Percentiles rank a stretch among this genome's conserved stretches.
phyloP scores from a whole-genome alignment of 2,329 filamentous ascomycete species.

The Fusarium acutatum region DNA sequence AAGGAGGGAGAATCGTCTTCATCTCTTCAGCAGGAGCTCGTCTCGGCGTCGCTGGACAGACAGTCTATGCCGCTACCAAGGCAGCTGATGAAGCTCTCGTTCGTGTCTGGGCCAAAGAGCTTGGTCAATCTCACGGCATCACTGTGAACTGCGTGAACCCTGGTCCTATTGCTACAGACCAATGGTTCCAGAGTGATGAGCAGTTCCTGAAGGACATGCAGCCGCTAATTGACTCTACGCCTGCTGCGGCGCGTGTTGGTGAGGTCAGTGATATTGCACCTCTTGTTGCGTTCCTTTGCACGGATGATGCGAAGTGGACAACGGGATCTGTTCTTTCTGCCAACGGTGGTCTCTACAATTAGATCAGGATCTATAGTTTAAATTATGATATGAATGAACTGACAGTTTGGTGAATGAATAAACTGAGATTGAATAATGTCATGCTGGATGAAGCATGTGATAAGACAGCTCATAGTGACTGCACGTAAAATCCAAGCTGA shows the following conservation, averaged over 20 bases:
- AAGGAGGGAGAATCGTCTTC: not conserved
- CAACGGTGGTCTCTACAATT: not conserved
- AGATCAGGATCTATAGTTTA: not conserved
- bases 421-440: fast-evolving
- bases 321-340: not conserved
- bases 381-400: fast-evolving
- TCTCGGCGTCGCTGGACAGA: not conserved
- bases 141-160: conserved; percentile 47
- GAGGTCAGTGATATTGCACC: not conserved
- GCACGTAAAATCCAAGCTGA: not conserved
- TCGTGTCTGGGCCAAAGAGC: conserved; percentile 25
- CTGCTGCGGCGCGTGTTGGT: not conserved
- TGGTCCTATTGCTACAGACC: conserved; percentile 41
- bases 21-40: not conserved
- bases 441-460: not conserved
- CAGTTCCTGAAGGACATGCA: conserved; percentile 43
- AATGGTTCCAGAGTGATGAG: conserved; percentile 41
- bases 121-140: conserved; percentile 41
- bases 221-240: not conserved
- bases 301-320: not conserved
- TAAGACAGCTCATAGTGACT: not conserved
- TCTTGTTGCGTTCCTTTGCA: not conserved
- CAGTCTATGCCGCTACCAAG: not conserved
- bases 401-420: fast-evolving
- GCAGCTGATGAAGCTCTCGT: not conserved